Conservation (phyloP, 2,329 filamentous ascomycete genomes). For the Apiospora hydei region DNA sequence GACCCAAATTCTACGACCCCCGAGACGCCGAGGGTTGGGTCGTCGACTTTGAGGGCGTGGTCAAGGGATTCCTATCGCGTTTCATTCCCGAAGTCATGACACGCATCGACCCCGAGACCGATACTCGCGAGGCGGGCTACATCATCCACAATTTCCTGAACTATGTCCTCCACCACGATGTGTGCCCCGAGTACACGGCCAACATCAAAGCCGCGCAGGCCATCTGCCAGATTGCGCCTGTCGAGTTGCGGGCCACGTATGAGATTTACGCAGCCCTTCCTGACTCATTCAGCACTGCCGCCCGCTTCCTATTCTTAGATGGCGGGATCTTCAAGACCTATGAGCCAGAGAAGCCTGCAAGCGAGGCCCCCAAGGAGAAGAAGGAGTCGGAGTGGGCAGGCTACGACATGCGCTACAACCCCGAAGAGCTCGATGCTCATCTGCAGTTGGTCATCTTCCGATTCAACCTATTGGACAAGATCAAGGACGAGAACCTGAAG, state of each 20-base stretch:
- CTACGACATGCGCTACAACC: constrained; percentile 29
- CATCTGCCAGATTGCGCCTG: constrained; percentile 71
- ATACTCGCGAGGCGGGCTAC: constrained; percentile 66
- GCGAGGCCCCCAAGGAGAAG: constrained; percentile 26
- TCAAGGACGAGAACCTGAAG: constrained; percentile 40
- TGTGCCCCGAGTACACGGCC: constrained; percentile 79
- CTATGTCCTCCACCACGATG: constrained; percentile 84
- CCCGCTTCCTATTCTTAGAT: constrained; percentile 69
- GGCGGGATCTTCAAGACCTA: constrained; percentile 37
- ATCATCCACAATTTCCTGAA: constrained; percentile 87
- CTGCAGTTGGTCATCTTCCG: constrained; percentile 50
- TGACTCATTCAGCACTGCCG: constrained; percentile 81
- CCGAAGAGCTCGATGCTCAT: constrained; percentile 50
- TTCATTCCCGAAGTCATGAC: constrained; percentile 61
- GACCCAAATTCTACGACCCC: constrained; percentile 58
- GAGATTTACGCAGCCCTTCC: constrained; percentile 65
- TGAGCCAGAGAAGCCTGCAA: constrained; percentile 32
- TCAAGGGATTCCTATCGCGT: constrained; percentile 77
- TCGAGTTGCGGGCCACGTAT: constrained; percentile 69
- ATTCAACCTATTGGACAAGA: constrained; percentile 48
- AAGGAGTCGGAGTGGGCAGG: constrained; percentile 13
- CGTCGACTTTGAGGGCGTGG: constrained; percentile 82
- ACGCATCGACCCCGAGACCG: constrained; percentile 56
- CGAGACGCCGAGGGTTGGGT: constrained; percentile 65
- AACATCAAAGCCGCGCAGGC: constrained; percentile 71